A percentile compares a stretch with the other conserved stretches of the same genome.
phyloP scores from a whole-genome alignment of 2,329 filamentous ascomycete genomes.

The Penicillium polonicum region DNA sequence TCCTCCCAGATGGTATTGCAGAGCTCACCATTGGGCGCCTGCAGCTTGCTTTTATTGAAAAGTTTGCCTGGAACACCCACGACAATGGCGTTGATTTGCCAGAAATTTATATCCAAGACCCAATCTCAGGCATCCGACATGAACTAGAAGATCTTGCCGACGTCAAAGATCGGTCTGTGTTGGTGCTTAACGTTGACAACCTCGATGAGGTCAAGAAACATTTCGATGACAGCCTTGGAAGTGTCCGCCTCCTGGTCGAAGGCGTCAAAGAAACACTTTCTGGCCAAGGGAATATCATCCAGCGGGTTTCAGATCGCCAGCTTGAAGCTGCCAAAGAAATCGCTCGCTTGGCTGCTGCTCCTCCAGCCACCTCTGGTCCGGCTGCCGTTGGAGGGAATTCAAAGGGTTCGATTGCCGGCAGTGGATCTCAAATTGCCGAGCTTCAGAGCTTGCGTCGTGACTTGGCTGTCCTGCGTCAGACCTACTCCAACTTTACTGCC shows the following conservation, averaged over 20 bases:
- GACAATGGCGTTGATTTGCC: constrained; percentile 88
- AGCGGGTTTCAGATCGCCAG: constrained; percentile 85
- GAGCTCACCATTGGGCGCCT: constrained; percentile 84
- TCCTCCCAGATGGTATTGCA: constrained; percentile 77
- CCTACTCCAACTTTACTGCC: constrained; percentile 85
- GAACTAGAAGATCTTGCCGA: constrained; percentile 91
- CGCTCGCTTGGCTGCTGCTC: constrained; percentile 60
- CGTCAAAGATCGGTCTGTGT: constrained; percentile 89
- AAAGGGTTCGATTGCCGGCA: constrained; percentile 36
- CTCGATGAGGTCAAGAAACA: constrained; percentile 96
- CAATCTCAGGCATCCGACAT: constrained; percentile 91
- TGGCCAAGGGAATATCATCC: constrained; percentile 76
- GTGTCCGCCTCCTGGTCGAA: constrained; percentile 78
- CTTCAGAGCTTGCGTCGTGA: constrained; percentile 81
- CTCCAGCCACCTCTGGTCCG: constrained; percentile 29
- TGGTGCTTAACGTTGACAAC: constrained; percentile 91
- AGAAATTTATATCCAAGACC: constrained; percentile 97
- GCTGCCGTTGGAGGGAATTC: constrained; percentile 26
- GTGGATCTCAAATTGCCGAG: constrained; percentile 68
- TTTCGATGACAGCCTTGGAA: constrained; percentile 85
- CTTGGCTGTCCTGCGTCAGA: constrained; percentile 86
- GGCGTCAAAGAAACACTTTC: constrained; percentile 80
- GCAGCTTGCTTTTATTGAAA: constrained; percentile 96
- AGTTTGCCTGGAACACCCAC: constrained; percentile 98
- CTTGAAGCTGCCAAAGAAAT: constrained; percentile 87